Evolutionary conservation across 345 rosid genomes (phyloP).

Genomic region (Citropsis articulata): DNA sequence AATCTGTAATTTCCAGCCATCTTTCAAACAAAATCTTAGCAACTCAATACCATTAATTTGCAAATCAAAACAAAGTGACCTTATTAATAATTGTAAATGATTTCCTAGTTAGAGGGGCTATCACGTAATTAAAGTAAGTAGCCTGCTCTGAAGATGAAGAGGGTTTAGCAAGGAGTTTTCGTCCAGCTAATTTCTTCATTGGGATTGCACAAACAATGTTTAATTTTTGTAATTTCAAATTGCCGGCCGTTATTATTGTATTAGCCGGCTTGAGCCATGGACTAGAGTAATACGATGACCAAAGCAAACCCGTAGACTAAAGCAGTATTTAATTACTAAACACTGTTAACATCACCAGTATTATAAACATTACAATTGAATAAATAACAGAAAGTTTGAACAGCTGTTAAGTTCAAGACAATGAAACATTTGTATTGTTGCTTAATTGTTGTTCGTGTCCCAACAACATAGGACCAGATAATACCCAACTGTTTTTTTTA

Average conservation of each 20-base stretch:
- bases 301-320: conserved; percentile 18
- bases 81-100: too few species aligned
- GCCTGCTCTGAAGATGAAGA: not conserved
- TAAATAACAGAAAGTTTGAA: not conserved
- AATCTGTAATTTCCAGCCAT: conserved; percentile 45
- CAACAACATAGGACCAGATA: not conserved
- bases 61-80: too few species aligned
- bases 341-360: not conserved
- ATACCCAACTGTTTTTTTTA: not conserved
- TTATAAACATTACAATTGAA: not conserved
- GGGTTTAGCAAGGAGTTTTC: not conserved
- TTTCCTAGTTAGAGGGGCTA: too few species aligned
- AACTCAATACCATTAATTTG: not conserved
- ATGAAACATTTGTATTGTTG: not conserved
- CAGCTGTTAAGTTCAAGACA: not conserved
- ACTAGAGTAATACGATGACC: conserved; percentile 9
- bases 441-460: not conserved
- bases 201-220: not conserved
- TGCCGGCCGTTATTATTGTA: conserved; percentile 22
- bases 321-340: not conserved
- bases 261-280: conserved; percentile 30
- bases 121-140: not conserved
- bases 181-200: not conserved
- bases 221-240: not conserved
- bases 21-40: not conserved